Evolutionary conservation across 305 asterid genomes (phyloP).

Genomic region (Plantago coronopus): DNA sequence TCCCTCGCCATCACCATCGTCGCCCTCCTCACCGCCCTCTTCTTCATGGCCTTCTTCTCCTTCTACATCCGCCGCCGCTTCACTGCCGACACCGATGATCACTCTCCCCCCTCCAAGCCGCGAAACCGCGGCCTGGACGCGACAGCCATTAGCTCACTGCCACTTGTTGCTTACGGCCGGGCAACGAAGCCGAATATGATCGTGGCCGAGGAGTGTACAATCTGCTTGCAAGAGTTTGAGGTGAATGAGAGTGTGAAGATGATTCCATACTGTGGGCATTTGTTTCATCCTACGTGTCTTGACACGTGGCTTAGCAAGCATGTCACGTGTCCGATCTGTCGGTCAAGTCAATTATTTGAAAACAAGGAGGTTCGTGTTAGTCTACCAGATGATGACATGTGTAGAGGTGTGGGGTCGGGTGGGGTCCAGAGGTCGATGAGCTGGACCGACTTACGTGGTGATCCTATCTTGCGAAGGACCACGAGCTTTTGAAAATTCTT

Average conservation of each 20-base stretch:
- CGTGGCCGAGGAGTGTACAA: constrained; percentile 50
- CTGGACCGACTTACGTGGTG: constrained; percentile 23
- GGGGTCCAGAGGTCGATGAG: constrained; percentile 34
- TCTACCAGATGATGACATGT: constrained; percentile 32
- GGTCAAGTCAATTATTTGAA: constrained; percentile 46
- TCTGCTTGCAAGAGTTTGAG: constrained; percentile 56
- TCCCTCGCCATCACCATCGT: constrained; percentile 55
- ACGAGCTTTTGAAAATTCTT: constrained; percentile 33
- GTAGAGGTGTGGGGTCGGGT: neutral
- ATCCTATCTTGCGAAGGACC: constrained; percentile 34
- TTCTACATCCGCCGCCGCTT: constrained; percentile 59
- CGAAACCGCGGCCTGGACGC: constrained; percentile 42
- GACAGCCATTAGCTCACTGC: constrained; percentile 40
- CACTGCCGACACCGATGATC: neutral
- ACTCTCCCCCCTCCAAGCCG: constrained; percentile 1
- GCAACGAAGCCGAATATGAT: constrained; percentile 39
- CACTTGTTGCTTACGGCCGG: constrained; percentile 44
- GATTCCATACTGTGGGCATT: constrained; percentile 66
- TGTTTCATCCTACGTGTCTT: constrained; percentile 58
- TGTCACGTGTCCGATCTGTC: constrained; percentile 73
- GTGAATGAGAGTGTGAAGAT: constrained; percentile 45
- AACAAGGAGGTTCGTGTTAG: constrained; percentile 37
- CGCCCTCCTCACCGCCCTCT: constrained; percentile 54
- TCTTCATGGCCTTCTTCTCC: constrained; percentile 67
- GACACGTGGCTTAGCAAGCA: constrained; percentile 75